Percentiles rank a stretch among this genome's conserved stretches.
Evolutionary conservation across 1,139 yeast genomes (phyloP).

Genomic region (Protomyces inouyei): DNA sequence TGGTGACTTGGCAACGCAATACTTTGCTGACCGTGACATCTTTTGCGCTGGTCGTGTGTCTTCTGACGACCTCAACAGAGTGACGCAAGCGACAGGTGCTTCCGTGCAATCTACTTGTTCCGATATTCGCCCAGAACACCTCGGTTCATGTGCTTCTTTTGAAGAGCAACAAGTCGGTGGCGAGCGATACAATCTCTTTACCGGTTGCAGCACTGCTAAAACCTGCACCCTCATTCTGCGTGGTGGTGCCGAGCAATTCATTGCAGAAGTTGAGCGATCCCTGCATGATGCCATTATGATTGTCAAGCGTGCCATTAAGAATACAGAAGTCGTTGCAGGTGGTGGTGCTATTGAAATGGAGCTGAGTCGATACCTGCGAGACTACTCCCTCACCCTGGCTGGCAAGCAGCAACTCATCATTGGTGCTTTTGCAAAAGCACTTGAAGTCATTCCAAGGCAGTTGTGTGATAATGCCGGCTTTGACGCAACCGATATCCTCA

Average conservation of each 20-base stretch:
- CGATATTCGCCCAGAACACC: slow-evolving; percentile 62
- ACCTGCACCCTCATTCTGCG: slow-evolving; percentile 89
- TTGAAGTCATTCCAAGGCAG: slow-evolving; percentile 95
- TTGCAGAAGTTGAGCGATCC: slow-evolving; percentile 96
- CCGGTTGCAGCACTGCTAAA: slow-evolving; percentile 86
- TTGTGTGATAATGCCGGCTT: slow-evolving; percentile 97
- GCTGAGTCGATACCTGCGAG: slow-evolving; percentile 79
- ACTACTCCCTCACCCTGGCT: slow-evolving; percentile 76
- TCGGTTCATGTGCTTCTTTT: slow-evolving; percentile 80
- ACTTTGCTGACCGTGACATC: slow-evolving; percentile 89
- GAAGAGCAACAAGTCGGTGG: slow-evolving; percentile 96
- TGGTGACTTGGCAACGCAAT: slow-evolving; percentile 97
- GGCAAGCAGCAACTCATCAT: slow-evolving; percentile 94
- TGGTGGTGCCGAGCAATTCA: slow-evolving; percentile 98
- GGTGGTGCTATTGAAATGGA: slow-evolving; percentile 99
- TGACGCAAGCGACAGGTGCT: slow-evolving; percentile 92
- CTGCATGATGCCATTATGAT: slow-evolving; percentile 98
- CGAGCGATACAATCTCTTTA: slow-evolving; percentile 86
- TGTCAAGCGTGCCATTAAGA: slow-evolving; percentile 88
- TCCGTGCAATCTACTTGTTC: slow-evolving; percentile 81
- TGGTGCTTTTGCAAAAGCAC: slow-evolving; percentile 86
- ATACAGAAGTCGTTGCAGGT: slow-evolving; percentile 86
- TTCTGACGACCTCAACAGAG: slow-evolving; percentile 84
- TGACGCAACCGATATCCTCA: slow-evolving; percentile 88
- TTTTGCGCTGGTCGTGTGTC: slow-evolving; percentile 98